Evolutionary conservation across 2,329 filamentous ascomycete genomes (phyloP), one percentile per base, ranked within the genome.

Genomic region (Zymoseptoria ardabiliae): DNA sequence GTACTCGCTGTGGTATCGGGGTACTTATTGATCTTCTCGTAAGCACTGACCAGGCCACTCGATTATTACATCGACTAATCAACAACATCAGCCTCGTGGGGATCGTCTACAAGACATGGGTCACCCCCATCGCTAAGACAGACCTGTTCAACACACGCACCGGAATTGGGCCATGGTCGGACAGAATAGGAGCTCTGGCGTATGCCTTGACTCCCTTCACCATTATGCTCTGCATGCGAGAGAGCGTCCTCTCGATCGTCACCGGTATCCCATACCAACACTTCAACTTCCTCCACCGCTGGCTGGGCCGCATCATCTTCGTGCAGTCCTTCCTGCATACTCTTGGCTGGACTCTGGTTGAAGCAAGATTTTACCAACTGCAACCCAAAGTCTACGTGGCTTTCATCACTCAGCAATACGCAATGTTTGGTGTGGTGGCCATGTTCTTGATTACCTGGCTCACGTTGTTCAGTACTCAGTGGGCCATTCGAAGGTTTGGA

Each of bases 271-370:
- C 89, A 0, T 90, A 69, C 51, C 88, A 91, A 65, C 84, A 82
- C 67, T 90, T 91, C 79, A 86, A 88, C 72, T 91, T 91, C 69
- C 75, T 91, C 20, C 88, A 91, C 71, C 85, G 87, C 30, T 91
- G 88, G 88, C 76, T 86, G 0, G 88, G 89, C 6, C 87, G 87
- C 62, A 79, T 91, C 67, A 90, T 92, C 63, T 82, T 89, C 57
- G 70, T 83, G 0, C 88, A 91, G 69, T 81, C 83, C 2, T 74
- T 79, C 9, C 72, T 91, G 1, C 89, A 92, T 70, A 90, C 88
- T 1, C 79, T 91, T 23, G 81, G 79, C 57, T 91, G 88, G 88
- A 83, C 80, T 23, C 70, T 91, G 50, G 76, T 91, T 51, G 85
- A 91, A 72, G 78, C 79, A 0, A 75, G 76, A 22, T 76, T 91